A percentile compares a stretch with the other conserved stretches of the same genome.
These are phyloP conservation scores for Emmonsiellopsis sp. DNA, from an alignment of 2,329 filamentous ascomycete species.

Conservation along the genomic window DNA sequence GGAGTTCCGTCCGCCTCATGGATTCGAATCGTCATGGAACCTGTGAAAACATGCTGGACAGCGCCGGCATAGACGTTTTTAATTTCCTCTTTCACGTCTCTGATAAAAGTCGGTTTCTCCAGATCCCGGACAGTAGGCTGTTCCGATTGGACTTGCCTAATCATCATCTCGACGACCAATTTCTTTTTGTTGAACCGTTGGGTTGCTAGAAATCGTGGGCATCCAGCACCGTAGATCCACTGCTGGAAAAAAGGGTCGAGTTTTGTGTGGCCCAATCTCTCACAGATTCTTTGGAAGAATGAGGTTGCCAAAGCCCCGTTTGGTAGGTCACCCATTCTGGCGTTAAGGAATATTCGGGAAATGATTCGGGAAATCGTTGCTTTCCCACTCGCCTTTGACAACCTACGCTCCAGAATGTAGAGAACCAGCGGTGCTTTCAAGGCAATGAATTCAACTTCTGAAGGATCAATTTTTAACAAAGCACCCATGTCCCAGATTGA, in stretches of 20 bases:
- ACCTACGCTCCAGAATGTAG: conserved; percentile 83
- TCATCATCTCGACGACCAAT: conserved; percentile 82
- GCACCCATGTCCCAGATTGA: conserved; percentile 73
- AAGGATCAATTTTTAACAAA: conserved; percentile 66
- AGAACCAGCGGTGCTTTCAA: conserved; percentile 85
- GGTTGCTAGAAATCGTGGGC: conserved; percentile 74
- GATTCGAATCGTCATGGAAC: conserved; percentile 94
- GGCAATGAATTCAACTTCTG: conserved; percentile 82
- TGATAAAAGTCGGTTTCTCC: conserved; percentile 66
- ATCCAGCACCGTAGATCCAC: conserved; percentile 83
- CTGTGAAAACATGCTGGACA: conserved; percentile 74
- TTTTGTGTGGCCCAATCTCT: conserved; percentile 78
- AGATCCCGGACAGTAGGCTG: conserved; percentile 50
- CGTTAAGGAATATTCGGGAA: conserved; percentile 73
- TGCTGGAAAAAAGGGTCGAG: conserved; percentile 88
- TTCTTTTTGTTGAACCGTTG: conserved; percentile 98
- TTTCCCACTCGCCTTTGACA: conserved; percentile 80
- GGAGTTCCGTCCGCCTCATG: conserved; percentile 97
- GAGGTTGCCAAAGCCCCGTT: conserved; percentile 64
- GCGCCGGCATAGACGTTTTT: conserved; percentile 59
- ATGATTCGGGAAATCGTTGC: conserved; percentile 78
- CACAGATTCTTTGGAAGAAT: conserved; percentile 71
- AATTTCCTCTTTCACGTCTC: conserved; percentile 71
- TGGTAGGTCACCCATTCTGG: conserved; percentile 67
- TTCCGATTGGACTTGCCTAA: conserved; percentile 62